A percentile compares a stretch with the other conserved stretches of the same genome.
Conservation (phyloP, 2,329 filamentous ascomycete genomes). For the Xylaria sp. region DNA sequence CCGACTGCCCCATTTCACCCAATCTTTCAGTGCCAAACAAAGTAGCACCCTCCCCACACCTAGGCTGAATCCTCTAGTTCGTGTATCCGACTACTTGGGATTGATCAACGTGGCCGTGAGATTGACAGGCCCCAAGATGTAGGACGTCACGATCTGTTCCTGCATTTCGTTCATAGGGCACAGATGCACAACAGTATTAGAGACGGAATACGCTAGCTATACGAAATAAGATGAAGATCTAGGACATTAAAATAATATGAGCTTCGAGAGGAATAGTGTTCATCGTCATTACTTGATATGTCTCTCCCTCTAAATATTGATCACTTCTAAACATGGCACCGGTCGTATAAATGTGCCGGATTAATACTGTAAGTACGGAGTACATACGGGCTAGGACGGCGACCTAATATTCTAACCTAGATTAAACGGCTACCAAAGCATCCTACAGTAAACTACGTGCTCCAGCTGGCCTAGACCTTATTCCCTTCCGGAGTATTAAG, state of each 20-base stretch:
- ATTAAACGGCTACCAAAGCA: background rate
- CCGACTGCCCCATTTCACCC: conserved; percentile 8
- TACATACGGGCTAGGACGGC: background rate
- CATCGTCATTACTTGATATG: background rate
- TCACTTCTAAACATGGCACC: background rate
- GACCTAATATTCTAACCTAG: background rate
- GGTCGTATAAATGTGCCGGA: background rate
- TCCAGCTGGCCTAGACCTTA: background rate
- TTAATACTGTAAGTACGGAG: background rate
- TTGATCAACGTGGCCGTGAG: conserved; percentile 33
- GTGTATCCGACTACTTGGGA: conserved; percentile 36
- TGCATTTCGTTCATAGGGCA: conserved; percentile 17
- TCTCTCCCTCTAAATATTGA: background rate
- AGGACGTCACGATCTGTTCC: conserved; percentile 25
- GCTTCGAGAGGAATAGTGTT: background rate
- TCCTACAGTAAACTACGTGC: background rate
- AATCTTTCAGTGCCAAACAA: conserved; percentile 10
- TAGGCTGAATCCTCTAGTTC: conserved; percentile 17
- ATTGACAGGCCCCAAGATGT: conserved; percentile 17
- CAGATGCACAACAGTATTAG: conserved; percentile 1
- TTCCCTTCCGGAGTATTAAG: background rate
- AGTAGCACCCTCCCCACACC: background rate
- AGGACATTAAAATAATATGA: background rate
- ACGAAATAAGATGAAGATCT: background rate
- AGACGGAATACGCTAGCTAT: conserved; percentile 1